Base-by-base conservation (phyloP, 208 protist genomes). In the Wallacemonas sp. region DNA sequence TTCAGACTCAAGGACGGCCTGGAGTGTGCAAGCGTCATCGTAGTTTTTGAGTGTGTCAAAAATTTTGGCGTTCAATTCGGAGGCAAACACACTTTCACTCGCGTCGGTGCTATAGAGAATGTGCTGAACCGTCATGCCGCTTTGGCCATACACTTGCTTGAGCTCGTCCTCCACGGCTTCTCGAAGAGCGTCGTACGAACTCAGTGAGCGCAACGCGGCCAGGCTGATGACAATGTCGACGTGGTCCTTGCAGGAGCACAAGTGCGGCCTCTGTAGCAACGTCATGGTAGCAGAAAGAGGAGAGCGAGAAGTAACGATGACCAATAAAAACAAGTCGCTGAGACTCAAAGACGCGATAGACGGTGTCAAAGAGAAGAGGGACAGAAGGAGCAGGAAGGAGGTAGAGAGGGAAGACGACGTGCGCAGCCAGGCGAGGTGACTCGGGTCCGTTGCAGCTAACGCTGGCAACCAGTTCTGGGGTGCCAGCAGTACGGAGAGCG, bases 221-320 rank as follows among this genome's bases (percentile, higher is more conserved):
- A 86, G 65, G n/a, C 83, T 74, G 33, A 90, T 70, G 0, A 57
- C 68, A 24, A 91, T 80, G 9, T 90, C 81, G 0, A 85, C 80
- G 39, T 77, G 52, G 17, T 65, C 56, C 11, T 72, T 34, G 24
- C 63, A 87, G 24, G 77, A 72, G 24, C 63, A 63, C 2, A 79
- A 27, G 52, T 94, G 84, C 0, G 87, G 87, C 23, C 84, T 78
- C 23, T 78, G 68, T 69, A 94, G 89, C 12, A 87, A 27, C n/a
- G 61, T 49, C 74, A 87, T 87, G 21, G 3, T 44, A 12, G 24
- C 5, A 16, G 23, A 47, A 69, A 41, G 47, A 27, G 26, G 24
- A 54, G 21, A 55, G 47, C 6, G 27, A 61, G 23, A 61, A 9
- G 38, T 3, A 75, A 24, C 54, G 16, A 70, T 32, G n/a, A 16